Evolutionary conservation across 495 filamentous ascomycete genomes (phyloP).

Genomic region (Chlorociboria aeruginascens): DNA sequence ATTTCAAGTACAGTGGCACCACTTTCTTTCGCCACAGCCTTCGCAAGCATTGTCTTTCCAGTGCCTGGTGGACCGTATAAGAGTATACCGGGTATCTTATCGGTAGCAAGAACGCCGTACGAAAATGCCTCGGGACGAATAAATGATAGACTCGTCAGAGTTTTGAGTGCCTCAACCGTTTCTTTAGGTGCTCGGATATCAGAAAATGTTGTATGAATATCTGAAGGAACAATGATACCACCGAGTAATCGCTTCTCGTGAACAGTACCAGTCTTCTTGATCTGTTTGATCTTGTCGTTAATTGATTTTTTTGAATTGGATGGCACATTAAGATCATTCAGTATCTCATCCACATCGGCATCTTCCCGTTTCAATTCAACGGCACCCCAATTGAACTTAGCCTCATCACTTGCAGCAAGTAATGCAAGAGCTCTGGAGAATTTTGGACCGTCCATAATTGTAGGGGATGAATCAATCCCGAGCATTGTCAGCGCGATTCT

Average conservation of each 20-base stretch:
- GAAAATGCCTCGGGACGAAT: conserved; percentile 87
- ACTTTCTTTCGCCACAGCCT: conserved; percentile 90
- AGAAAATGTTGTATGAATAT: conserved; percentile 73
- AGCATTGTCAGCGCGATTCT: conserved; percentile 49
- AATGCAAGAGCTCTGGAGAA: conserved; percentile 26
- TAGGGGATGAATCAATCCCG: conserved; percentile 22
- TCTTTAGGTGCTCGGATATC: conserved; percentile 72
- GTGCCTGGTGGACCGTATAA: conserved; percentile 94
- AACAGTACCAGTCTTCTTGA: conserved; percentile 38
- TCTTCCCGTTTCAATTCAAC: conserved; percentile 25
- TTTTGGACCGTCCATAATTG: conserved; percentile 8
- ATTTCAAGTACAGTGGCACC: conserved; percentile 66
- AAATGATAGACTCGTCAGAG: conserved; percentile 77
- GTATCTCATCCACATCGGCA: not conserved
- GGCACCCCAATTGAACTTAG: conserved; percentile 29
- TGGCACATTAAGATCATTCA: not conserved
- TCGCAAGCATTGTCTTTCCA: conserved; percentile 89
- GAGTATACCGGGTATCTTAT: conserved; percentile 79
- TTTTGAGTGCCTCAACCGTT: conserved; percentile 81
- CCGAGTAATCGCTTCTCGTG: conserved; percentile 76
- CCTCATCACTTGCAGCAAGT: conserved; percentile 31
- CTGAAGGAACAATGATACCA: conserved; percentile 68
- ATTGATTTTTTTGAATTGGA: conserved; percentile 3
- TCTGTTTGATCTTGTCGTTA: conserved; percentile 13
- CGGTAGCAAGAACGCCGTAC: conserved; percentile 86